These are phyloP conservation scores for Phytopythium mirpurense DNA, from an alignment of 352 stramenopile genomes.

Conservation along the genomic window DNA sequence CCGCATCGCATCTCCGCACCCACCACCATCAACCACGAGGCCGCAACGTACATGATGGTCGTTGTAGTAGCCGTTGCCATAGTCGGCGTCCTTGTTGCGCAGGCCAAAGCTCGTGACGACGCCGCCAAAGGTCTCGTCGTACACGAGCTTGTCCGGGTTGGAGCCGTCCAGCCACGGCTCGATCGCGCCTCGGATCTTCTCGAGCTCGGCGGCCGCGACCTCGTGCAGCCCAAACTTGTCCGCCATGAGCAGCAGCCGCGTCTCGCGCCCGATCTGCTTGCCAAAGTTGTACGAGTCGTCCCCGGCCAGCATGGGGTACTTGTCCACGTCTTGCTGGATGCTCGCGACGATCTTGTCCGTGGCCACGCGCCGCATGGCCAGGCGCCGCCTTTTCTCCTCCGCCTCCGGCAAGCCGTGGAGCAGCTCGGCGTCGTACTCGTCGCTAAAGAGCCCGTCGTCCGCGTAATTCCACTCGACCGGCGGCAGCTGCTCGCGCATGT, in stretches of 20 bases:
- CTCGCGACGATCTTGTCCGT: slow-evolving; percentile 32
- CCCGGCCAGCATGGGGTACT: slow-evolving; percentile 34
- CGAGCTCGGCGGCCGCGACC: slow-evolving; percentile 32
- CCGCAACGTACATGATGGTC: slow-evolving; percentile 61
- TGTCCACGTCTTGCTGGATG: slow-evolving; percentile 44
- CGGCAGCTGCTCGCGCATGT: slow-evolving; percentile 54
- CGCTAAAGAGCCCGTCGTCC: slow-evolving; percentile 45
- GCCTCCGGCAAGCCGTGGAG: background rate
- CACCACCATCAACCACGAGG: too few species aligned
- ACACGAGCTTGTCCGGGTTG: slow-evolving; percentile 81
- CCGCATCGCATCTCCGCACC: too few species aligned
- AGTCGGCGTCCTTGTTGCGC: slow-evolving; percentile 48
- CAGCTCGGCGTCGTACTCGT: slow-evolving; percentile 17
- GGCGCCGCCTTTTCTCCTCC: slow-evolving; percentile 22
- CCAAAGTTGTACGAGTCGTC: slow-evolving; percentile 77
- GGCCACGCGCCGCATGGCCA: slow-evolving; percentile 25
- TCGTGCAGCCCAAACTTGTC: slow-evolving; percentile 61
- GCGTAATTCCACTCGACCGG: slow-evolving; percentile 62
- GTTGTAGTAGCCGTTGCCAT: slow-evolving; percentile 89
- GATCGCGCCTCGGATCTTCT: slow-evolving; percentile 56
- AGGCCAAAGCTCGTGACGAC: slow-evolving; percentile 87
- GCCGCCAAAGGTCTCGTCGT: slow-evolving; percentile 91
- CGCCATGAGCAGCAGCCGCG: slow-evolving; percentile 68
- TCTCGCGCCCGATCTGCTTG: slow-evolving; percentile 71
- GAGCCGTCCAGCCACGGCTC: slow-evolving; percentile 49